Evolutionary conservation across 2,329 filamentous ascomycete genomes (phyloP), one percentile per base, ranked within the genome.

Genomic region (Shiraia sp.): DNA sequence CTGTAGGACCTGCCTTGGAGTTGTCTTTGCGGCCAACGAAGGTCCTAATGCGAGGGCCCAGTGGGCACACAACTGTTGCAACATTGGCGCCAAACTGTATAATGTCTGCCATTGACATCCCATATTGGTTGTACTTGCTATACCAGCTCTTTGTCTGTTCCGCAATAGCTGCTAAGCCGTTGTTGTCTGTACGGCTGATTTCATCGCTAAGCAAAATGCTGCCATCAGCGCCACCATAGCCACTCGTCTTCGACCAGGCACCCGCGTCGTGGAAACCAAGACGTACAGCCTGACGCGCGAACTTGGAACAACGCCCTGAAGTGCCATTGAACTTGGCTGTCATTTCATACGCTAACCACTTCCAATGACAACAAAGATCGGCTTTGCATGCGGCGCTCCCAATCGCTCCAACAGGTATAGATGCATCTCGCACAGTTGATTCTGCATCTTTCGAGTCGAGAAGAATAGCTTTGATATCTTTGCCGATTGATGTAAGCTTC

Each of bases 21-120:
- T 62, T 68, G 35, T 71, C 68, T 32, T 69, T 71, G 22, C 69
- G 61, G 16, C 69, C 68, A 26, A 71, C 61, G 28, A 67, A 71
- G 3, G 63, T 59, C 6, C 65, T 59, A 30, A 70, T 52, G 13
- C 68, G 59, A n/a, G 69, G 68, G 6, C 69, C 69, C 6, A 71
- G 55, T 0, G 69, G 69, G 35, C 68, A 72, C 2, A 65, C 66
- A 3, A 71, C 68, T 2, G 66, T 66, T 5, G 68, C 68, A 15
- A 70, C 55, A 22, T 59, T 70, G 23, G 66, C 66, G 26, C 61
- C 68, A 19, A 69, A 62, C 36, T 71, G 68, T 15, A 72, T 69
- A 16, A 72, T 55, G 34, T 72, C 69, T 6, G 68, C 68, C 60
- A 69, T 68, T 23, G 53, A 57, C 39, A 69, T 57, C 17, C 63